Percentiles rank a stretch among this genome's conserved stretches.
Conservation (phyloP, 1,139 yeast species). For the Suhomyces taliae region DNA sequence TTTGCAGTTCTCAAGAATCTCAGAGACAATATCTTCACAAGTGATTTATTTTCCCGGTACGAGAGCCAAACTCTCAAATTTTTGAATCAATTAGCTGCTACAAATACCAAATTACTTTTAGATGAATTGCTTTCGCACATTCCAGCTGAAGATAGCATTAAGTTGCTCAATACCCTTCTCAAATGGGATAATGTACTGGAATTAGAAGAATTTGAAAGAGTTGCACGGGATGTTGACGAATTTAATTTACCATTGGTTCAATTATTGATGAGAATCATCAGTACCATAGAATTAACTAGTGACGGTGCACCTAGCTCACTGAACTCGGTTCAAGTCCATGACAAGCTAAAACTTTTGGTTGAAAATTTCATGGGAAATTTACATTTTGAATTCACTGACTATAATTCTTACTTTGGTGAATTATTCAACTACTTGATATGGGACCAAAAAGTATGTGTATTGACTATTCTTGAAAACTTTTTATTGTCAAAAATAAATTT, state of each 20-base stretch:
- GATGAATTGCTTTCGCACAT: slow-evolving; percentile 24
- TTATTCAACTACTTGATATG: slow-evolving; percentile 34
- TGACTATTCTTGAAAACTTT: slow-evolving; percentile 29
- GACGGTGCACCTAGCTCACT: neutral
- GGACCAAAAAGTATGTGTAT: slow-evolving; percentile 29
- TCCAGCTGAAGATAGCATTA: slow-evolving; percentile 21
- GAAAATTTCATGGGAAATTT: slow-evolving; percentile 43
- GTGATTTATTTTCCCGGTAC: slow-evolving; percentile 12
- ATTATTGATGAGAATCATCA: slow-evolving; percentile 32
- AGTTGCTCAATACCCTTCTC: slow-evolving; percentile 22
- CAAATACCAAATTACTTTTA: slow-evolving; percentile 23
- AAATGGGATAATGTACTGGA: slow-evolving; percentile 11
- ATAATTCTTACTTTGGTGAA: slow-evolving; percentile 45
- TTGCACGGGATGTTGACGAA: slow-evolving; percentile 36
- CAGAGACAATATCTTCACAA: slow-evolving; percentile 11
- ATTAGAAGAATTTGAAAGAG: slow-evolving; percentile 21
- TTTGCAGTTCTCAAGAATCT: slow-evolving; percentile 13
- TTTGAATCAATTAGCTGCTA: slow-evolving; percentile 21
- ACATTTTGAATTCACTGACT: slow-evolving; percentile 37
- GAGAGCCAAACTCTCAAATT: slow-evolving; percentile 9
- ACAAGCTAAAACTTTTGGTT: slow-evolving; percentile 29
- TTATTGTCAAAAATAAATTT: slow-evolving; percentile 22
- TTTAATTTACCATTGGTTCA: slow-evolving; percentile 58
- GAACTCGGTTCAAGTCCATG: slow-evolving; percentile 10
- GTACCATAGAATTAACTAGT: slow-evolving; percentile 18